Evolutionary conservation across 768 basidiomycete genomes (phyloP).

Genomic region (Phallus indusiatus): DNA sequence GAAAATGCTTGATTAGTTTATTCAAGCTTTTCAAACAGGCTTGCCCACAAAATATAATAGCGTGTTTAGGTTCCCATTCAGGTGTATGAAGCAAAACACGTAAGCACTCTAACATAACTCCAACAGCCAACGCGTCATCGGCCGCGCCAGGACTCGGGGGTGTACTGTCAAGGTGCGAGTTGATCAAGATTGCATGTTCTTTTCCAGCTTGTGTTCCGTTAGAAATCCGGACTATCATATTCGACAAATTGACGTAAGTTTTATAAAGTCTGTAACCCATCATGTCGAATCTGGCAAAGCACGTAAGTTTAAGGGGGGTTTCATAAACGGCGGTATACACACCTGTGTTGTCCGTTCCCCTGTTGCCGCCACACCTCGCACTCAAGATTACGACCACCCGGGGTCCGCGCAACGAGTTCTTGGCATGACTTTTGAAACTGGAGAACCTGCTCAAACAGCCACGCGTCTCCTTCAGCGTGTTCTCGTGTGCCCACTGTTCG

Average conservation of each 20-base stretch:
- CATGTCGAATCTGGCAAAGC: constrained; percentile 71
- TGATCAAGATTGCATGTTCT: constrained; percentile 77
- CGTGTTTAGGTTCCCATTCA: constrained; percentile 61
- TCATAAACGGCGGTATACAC: constrained; percentile 19
- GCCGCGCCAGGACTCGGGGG: constrained; percentile 59
- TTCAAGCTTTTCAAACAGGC: not conserved
- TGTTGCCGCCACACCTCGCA: constrained; percentile 90
- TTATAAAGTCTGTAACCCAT: constrained; percentile 74
- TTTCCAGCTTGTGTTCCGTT: constrained; percentile 63
- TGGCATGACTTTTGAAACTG: constrained; percentile 57
- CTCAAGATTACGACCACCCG: constrained; percentile 48
- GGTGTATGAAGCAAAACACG: constrained; percentile 65
- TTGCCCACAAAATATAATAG: constrained; percentile 72
- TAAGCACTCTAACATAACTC: constrained; percentile 85
- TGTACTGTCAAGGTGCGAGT: constrained; percentile 84
- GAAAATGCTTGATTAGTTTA: not conserved
- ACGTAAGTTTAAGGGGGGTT: not conserved
- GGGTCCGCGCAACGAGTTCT: constrained; percentile 27
- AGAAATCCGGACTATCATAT: constrained; percentile 82
- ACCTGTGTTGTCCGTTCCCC: constrained; percentile 85
- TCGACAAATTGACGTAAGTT: constrained; percentile 78
- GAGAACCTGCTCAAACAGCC: constrained; percentile 64
- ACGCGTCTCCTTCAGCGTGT: constrained; percentile 75
- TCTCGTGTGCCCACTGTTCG: constrained; percentile 87
- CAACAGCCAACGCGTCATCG: constrained; percentile 71